Base-by-base conservation (phyloP, 2,329 filamentous ascomycete species). In the Claviceps sp. region DNA sequence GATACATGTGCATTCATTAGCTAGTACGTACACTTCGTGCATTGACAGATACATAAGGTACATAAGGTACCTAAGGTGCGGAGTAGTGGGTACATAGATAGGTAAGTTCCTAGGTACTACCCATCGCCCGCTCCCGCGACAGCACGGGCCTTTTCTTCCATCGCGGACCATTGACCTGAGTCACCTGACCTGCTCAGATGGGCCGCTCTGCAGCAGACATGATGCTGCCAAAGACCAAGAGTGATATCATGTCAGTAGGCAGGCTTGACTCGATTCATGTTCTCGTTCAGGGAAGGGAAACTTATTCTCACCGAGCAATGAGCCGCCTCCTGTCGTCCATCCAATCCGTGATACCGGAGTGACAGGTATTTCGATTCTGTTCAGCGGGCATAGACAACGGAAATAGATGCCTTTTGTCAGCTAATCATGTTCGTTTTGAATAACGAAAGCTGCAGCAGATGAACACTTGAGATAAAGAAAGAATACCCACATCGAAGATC, bases 401-500 rank as follows among this genome's bases (percentile, higher is more conserved):
- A 9, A 34, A 11, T 11, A 34, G 30, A 11, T 34, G 30, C 30
- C 3, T 11, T 34, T 11, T 4, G 30, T 34, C 30, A 11, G 30
- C 30, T 34, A 11, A 11, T 11, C 30, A 34, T 11, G 9, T 11
- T 4, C 9, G 9, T 34, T 11, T 4, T 9, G 2, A 6, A 38
- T 14, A 38, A 3, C 4, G 37, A 38, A 38, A 38, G 37, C 13
- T 1, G 16, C 5, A n/a, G 7, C 14, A n/a, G n/a, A 40, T 22
- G 20, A 8, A 43, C 22, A 24, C 4, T 7, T 5, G 14, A 26
- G 16, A 44, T 3, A 8, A 22, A 26, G 22, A 14, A 6, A 9
- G 4, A 5, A 26, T 2, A 44, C 42, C 1, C 22, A 44, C 42
- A 24, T 40, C 45, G 18, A 34, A 86, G 9, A 85, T 78, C 1